phyloP scores from a whole-genome alignment of 192 early-diverging fungal genomes.

The Coemansia erecta region DNA sequence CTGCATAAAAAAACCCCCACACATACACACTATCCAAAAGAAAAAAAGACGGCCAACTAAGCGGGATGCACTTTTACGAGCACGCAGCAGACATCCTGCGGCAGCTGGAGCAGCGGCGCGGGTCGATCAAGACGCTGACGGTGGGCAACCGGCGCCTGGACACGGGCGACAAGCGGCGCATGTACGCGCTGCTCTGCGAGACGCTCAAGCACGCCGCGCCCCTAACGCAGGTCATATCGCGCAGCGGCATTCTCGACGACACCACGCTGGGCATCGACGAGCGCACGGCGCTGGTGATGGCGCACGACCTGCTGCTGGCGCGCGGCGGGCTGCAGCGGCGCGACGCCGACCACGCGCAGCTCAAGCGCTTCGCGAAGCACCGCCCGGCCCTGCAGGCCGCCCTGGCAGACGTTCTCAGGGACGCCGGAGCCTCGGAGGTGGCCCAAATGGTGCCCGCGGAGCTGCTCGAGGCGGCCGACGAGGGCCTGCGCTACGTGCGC shows the following conservation, averaged over 20 bases:
- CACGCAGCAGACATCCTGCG: conserved; percentile 75
- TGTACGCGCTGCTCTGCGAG: conserved; percentile 91
- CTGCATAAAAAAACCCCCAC: not conserved
- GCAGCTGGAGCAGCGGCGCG: conserved; percentile 65
- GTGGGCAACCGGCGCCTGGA: conserved; percentile 61
- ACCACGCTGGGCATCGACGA: conserved; percentile 40
- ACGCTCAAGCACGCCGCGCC: conserved; percentile 69
- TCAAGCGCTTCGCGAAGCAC: conserved; percentile 65
- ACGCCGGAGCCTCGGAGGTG: conserved; percentile 61
- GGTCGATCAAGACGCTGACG: conserved; percentile 77
- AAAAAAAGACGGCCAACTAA: too few species aligned
- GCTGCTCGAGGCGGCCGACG: conserved; percentile 51
- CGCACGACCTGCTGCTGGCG: conserved; percentile 86
- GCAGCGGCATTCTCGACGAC: conserved; percentile 10
- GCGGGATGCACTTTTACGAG: conserved; percentile 56
- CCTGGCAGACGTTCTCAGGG: conserved; percentile 76
- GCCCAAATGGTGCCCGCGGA: conserved; percentile 67
- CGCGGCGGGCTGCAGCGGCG: conserved; percentile 64
- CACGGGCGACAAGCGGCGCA: conserved; percentile 72
- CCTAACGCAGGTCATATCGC: conserved; percentile 22
- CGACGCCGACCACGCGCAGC: conserved; percentile 59
- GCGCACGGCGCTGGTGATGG: conserved; percentile 63
- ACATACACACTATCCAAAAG: too few species aligned
- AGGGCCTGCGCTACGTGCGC: conserved; percentile 80
- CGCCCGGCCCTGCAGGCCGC: conserved; percentile 68